Percentiles rank a stretch among this genome's conserved stretches.
phyloP scores from a whole-genome alignment of 208 protist genomes.

The Crithidia acanthocephali region DNA sequence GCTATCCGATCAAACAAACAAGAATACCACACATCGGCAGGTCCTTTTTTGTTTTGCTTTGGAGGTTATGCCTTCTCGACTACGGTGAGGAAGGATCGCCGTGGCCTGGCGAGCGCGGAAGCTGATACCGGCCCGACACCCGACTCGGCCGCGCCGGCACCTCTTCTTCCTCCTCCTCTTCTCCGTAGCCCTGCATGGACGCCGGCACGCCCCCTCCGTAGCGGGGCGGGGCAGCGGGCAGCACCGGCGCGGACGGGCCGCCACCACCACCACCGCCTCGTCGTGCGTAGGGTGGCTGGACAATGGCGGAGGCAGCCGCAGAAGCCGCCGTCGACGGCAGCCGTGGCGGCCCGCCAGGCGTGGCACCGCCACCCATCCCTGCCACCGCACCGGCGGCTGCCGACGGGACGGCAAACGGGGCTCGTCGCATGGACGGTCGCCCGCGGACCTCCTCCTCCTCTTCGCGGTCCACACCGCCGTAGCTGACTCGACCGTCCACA shows the following conservation, averaged over 20 bases:
- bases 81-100: neutral
- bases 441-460: slow-evolving; percentile 6
- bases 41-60: no score
- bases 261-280: no score
- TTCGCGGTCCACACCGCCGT: neutral
- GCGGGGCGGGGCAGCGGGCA: neutral
- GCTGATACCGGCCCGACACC: slow-evolving; percentile 30
- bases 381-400: neutral
- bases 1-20: no score
- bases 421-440: slow-evolving; percentile 18
- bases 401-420: slow-evolving; percentile 7
- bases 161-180: slow-evolving; percentile 13
- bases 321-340: neutral
- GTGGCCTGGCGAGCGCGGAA: slow-evolving; percentile 1
- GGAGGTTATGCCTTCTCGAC: no score
- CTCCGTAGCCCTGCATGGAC: neutral
- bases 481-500: no score
- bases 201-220: neutral
- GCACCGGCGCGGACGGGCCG: neutral
- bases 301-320: neutral
- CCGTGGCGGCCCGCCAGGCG: no score
- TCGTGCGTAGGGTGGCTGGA: neutral
- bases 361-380: no score
- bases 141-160: slow-evolving; percentile 19
- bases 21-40: no score